Evolutionary conservation across 2,329 filamentous ascomycete species (phyloP), one percentile per base, ranked within the genome.

Genomic region (Atkinsonella texensis): DNA sequence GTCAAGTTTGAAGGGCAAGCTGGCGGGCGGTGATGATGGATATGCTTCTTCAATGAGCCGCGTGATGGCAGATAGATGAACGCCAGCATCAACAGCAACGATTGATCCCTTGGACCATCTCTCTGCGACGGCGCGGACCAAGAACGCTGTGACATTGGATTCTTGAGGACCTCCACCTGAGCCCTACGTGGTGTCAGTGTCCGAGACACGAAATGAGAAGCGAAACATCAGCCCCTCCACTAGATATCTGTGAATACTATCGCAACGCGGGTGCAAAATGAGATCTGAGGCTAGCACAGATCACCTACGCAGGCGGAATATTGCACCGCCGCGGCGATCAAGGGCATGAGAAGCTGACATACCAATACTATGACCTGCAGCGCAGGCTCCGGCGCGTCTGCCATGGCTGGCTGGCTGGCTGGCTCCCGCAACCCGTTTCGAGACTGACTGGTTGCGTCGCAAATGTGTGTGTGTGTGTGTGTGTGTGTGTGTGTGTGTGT

Each of bases 81-180:
- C 88, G 46, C 93, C 93, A 10, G 89, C 90, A 71, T 98, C 93
- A 49, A 98, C 85, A n/a, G 91, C 89, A 31, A 97, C 74, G 41
- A 96, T 68, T 0, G 89, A 96, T 44, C 86, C 84, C 60, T 83
- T 85, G 47, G 77, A 74, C 93, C 93, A 98, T 55, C 83, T 79
- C 49, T 85, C 80, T 32, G 83, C 79, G 10, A 85, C 76, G 4
- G 91, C 91, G 46, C 91, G 85, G 46, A 97, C 87, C 18, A 98
- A 79, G 53, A 97, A 82, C 2, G 89, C 88, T 0, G 91, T 96
- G 23, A 88, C 85, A 65, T 90, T 93, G 66, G 89, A 84, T 74
- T 98, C 93, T 61, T 81, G 79, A 33, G 93, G 93, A 49, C 93
- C 93, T 53, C 93, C 93, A 48, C 89, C 88, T 45, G 89, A 82